Conservation (phyloP, 306 rosid genomes). For the Trichosanthes truncata region DNA sequence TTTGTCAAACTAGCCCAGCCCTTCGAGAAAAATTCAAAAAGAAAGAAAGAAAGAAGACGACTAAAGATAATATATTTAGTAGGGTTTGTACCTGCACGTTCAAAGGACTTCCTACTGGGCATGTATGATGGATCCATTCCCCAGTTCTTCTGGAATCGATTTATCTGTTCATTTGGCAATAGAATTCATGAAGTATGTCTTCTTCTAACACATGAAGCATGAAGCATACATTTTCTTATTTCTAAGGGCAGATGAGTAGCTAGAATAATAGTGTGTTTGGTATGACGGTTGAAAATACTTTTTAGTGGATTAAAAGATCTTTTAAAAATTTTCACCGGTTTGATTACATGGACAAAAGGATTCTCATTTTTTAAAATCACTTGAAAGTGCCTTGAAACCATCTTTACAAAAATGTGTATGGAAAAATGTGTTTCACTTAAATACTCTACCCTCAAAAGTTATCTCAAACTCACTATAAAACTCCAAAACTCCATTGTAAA, state of each 20-base stretch:
- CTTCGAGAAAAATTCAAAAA: background rate
- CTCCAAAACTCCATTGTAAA: background rate
- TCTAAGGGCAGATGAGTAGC: background rate
- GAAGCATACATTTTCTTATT: background rate
- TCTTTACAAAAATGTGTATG: background rate
- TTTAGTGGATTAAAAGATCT: background rate
- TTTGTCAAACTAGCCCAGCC: background rate
- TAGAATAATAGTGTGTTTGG: background rate
- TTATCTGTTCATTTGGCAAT: slow-evolving; percentile 36
- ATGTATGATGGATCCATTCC: slow-evolving; percentile 83
- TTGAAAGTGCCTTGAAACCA: background rate
- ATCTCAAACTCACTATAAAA: background rate
- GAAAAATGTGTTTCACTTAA: background rate
- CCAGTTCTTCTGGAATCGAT: slow-evolving; percentile 78
- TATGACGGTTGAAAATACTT: background rate
- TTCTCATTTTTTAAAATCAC: background rate
- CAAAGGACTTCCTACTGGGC: slow-evolving; percentile 96
- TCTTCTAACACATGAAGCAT: background rate
- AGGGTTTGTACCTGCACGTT: slow-evolving; percentile 65
- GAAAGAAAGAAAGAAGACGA: background rate
- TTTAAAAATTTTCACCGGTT: background rate
- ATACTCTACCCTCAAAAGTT: background rate
- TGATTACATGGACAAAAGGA: background rate
- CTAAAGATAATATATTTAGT: background rate
- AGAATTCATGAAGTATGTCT: background rate